Conservation (phyloP, 2,329 filamentous ascomycete genomes). For the Cercospora zeae-maydis region DNA sequence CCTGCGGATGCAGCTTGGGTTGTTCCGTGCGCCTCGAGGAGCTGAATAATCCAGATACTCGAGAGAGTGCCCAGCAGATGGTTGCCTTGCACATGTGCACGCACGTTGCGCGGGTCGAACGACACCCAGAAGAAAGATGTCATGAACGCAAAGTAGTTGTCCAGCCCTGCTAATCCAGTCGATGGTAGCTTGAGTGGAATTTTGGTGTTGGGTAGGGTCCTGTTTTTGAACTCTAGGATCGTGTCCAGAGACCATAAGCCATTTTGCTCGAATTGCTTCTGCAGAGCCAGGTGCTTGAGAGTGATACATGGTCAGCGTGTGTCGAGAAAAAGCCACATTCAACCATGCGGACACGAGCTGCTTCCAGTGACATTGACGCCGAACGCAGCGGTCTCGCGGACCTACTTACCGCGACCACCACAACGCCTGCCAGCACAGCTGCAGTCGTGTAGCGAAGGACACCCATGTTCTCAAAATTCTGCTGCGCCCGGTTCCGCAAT, state of each 20-base stretch:
- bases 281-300: slow-evolving; percentile 15
- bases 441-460: neutral
- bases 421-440: neutral
- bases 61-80: slow-evolving; percentile 23
- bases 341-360: neutral
- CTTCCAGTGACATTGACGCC: neutral
- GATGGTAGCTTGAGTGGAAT: slow-evolving; percentile 22
- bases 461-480: neutral
- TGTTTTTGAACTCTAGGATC: slow-evolving; percentile 19
- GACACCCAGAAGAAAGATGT: slow-evolving; percentile 22
- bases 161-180: slow-evolving; percentile 18
- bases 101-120: slow-evolving; percentile 22
- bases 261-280: slow-evolving; percentile 24
- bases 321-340: too few species aligned
- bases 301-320: neutral
- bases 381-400: neutral
- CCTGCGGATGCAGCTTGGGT: slow-evolving; percentile 2
- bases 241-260: slow-evolving; percentile 19
- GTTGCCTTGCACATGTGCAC: slow-evolving; percentile 24
- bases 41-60: slow-evolving; percentile 25
- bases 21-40: slow-evolving; percentile 21
- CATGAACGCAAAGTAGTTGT: slow-evolving; percentile 29
- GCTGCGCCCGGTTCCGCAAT: neutral
- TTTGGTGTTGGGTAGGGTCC: slow-evolving; percentile 21
- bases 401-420: neutral